Evolutionary conservation across 805 yeast species (phyloP), one percentile per base, ranked within the genome.

Genomic region (Ogataea nonfermentans): DNA sequence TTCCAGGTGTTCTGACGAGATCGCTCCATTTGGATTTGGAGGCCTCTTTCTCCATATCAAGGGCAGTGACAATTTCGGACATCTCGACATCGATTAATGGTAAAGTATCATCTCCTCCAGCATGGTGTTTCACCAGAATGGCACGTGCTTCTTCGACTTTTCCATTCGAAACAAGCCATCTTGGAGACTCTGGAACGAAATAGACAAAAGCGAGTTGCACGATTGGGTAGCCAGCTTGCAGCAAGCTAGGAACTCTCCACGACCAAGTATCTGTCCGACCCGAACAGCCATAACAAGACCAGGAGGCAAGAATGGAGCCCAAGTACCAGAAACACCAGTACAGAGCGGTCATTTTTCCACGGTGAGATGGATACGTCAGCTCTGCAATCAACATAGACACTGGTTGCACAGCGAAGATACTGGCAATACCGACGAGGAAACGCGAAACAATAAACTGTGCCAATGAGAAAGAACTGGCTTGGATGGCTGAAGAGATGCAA

Each of bases 221-320:
- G 3, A 67, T 16, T 2, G 82, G 79, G 47, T 71, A 60, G 13
- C 64, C 52, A 29, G 71, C 75, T 57, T 78, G 83, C 29, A 77
- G 43, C 35, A 66, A 65, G 9, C 78, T 65, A 28, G 83, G 82
- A 39, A 76, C 61, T 59, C 77, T 72, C 81, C 81, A 77, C 19
- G 70, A 60, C 66, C 70, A 68, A 25, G 61, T 53, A 30, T 50
- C 47, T 6, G 45, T 38, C n/a, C 64, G 44, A 12, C 51, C 44
- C 35, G 65, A 56, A 12, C 69, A 62, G 39, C 74, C 74, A 43
- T 61, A 71, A 9, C 73, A 65, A 17, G 66, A 62, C 74, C 74
- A 70, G 9, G 76, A 67, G 9, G 74, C 74, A 34, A 72, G 49
- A 33, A 68, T 51, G 10, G 76, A 70, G 12, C 76, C 78, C 32